Evolutionary conservation across 73 alveolate genomes (phyloP).

Genomic region (Paramecium primaurelia): DNA sequence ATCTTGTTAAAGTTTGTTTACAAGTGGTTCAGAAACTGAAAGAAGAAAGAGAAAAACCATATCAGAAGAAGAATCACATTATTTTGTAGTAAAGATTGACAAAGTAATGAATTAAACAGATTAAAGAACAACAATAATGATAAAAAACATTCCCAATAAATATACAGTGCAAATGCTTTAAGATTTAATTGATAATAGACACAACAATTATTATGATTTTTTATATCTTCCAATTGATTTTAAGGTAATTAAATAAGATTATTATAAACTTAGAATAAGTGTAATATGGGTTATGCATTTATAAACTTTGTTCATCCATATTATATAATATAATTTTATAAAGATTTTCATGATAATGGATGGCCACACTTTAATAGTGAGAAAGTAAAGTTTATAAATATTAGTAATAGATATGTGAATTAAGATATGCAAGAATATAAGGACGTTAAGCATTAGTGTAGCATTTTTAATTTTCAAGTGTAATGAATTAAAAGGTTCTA

Average conservation of each 20-base stretch:
- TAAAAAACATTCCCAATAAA: constrained; percentile 96
- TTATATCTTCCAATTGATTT: constrained; percentile 79
- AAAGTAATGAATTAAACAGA: not conserved
- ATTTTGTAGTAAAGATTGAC: not conserved
- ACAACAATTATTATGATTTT: constrained; percentile 75
- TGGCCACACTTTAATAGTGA: constrained; percentile 86
- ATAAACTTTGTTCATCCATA: constrained; percentile 90
- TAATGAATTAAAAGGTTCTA: constrained; percentile 61
- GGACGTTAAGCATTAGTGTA: constrained; percentile 66
- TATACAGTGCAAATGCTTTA: constrained; percentile 84
- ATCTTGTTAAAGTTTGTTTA: not conserved
- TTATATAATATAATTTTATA: constrained; percentile 77
- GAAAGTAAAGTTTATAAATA: not conserved
- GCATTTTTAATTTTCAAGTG: constrained; percentile 61
- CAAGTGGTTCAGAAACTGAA: constrained; percentile 38
- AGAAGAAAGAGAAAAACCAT: constrained; percentile 33
- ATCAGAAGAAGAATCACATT: constrained; percentile 36
- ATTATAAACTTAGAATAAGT: constrained; percentile 68
- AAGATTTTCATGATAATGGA: constrained; percentile 86
- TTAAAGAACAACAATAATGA: constrained; percentile 95
- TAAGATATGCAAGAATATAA: constrained; percentile 87
- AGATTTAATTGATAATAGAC: constrained; percentile 80
- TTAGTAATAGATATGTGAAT: constrained; percentile 63
- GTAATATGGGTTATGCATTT: constrained; percentile 98
- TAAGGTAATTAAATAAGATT: constrained; percentile 46